Percentiles rank a stretch among this genome's conserved stretches.
These are phyloP conservation scores for Exobasidium rhododendri DNA, from an alignment of 1,284 basidiomycete genomes.

Conservation along the genomic window DNA sequence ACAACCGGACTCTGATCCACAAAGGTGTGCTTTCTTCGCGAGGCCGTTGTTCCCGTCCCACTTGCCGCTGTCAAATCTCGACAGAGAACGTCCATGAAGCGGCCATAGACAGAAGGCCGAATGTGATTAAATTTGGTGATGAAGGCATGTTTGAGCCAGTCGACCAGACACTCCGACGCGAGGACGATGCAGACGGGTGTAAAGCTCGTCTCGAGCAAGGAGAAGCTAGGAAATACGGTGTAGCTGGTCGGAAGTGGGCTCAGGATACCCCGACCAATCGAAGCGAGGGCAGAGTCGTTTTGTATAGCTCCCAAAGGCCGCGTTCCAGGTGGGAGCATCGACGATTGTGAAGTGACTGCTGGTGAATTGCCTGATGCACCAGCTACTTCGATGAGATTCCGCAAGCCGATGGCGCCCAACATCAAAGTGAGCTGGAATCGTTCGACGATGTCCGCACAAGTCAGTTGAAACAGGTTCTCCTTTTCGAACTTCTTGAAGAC, in stretches of 20 bases:
- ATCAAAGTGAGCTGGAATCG: constrained; percentile 89
- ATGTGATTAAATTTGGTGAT: constrained; percentile 92
- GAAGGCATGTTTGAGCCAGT: constrained; percentile 99
- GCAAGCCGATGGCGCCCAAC: constrained; percentile 84
- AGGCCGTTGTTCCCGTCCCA: constrained; percentile 1
- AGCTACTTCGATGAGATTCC: constrained; percentile 90
- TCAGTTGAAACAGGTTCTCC: constrained; percentile 98
- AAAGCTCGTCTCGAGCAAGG: constrained; percentile 76
- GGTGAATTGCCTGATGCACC: constrained; percentile 64
- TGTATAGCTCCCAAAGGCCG: neutral
- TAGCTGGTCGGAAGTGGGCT: constrained; percentile 61
- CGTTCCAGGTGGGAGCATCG: constrained; percentile 14
- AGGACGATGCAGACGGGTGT: constrained; percentile 90
- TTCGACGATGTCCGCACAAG: constrained; percentile 84
- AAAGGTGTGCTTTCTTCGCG: constrained; percentile 66
- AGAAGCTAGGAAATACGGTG: constrained; percentile 55
- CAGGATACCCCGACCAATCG: constrained; percentile 19
- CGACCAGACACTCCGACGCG: constrained; percentile 86
- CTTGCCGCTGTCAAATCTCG: constrained; percentile 84
- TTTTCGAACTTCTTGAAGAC: constrained; percentile 99
- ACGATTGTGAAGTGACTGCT: neutral
- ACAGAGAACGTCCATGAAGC: constrained; percentile 93
- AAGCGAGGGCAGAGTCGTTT: neutral
- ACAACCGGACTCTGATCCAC: constrained; percentile 95
- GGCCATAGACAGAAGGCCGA: constrained; percentile 87